phyloP scores from a whole-genome alignment of 1,284 basidiomycete species.

The Malassezia vespertilionis region DNA sequence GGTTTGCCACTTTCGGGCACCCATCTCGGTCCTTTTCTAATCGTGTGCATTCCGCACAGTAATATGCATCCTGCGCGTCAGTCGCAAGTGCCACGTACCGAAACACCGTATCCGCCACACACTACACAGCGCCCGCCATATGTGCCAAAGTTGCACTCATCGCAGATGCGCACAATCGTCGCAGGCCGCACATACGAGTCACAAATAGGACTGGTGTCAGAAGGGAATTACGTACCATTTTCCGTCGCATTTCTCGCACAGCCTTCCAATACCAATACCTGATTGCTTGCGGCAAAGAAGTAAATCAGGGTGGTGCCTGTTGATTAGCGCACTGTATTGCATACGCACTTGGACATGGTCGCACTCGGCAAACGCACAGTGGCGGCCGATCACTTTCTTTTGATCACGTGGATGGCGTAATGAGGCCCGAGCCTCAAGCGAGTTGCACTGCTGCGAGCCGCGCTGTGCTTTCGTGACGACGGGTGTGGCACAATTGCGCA shows the following conservation, averaged over 20 bases:
- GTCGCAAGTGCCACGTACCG: slow-evolving; percentile 21
- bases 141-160: slow-evolving; percentile 95
- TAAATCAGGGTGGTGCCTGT: slow-evolving; percentile 57
- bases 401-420: too few relatives aligned
- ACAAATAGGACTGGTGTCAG: slow-evolving; percentile 72
- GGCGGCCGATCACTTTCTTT: too few relatives aligned
- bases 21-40: slow-evolving; percentile 96
- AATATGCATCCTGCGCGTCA: slow-evolving; percentile 39
- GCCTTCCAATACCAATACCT: slow-evolving; percentile 83
- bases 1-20: slow-evolving; percentile 95
- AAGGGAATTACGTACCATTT: slow-evolving; percentile 65
- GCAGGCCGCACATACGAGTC: slow-evolving; percentile 98
- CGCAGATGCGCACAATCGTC: slow-evolving; percentile 92
- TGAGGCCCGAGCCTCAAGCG: too few relatives aligned
- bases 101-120: slow-evolving; percentile 52
- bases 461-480: too few relatives aligned
- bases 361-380: slow-evolving; percentile 14
- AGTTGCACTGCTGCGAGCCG: too few relatives aligned
- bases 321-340: neutral
- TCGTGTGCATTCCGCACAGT: slow-evolving; percentile 61
- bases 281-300: slow-evolving; percentile 94
- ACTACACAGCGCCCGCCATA: slow-evolving; percentile 95
- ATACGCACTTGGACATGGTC: slow-evolving; percentile 29
- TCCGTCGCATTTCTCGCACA: slow-evolving; percentile 98
- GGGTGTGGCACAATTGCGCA: too few relatives aligned